Evolutionary conservation across 345 rosid genomes (phyloP).

Genomic region (Capsella bursapastoris): DNA sequence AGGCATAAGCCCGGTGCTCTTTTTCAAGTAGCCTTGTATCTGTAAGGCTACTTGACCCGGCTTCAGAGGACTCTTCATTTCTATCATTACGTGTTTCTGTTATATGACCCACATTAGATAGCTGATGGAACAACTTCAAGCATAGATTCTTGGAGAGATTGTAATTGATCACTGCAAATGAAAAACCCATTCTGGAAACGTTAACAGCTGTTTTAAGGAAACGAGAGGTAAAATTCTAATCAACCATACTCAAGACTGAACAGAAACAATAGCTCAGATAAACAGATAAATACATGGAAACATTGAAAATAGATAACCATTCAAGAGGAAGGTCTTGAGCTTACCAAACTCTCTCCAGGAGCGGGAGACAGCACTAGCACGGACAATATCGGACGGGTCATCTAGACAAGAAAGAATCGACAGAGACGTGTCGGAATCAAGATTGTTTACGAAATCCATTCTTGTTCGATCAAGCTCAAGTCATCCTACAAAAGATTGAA

Average conservation of each 20-base stretch:
- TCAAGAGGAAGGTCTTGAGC: constrained; percentile 26
- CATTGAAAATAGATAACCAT: background rate
- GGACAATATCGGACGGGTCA: constrained; percentile 72
- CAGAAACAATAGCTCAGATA: background rate
- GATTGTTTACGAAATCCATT: constrained; percentile 60
- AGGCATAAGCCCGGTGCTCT: constrained; percentile 78
- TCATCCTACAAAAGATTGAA: constrained; percentile 14
- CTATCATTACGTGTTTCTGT: constrained; percentile 39
- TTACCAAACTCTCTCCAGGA: constrained; percentile 76
- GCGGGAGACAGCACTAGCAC: constrained; percentile 68
- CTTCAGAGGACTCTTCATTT: constrained; percentile 46
- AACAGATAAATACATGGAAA: background rate
- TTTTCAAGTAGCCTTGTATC: constrained; percentile 54
- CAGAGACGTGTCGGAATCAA: constrained; percentile 53
- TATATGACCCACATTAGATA: constrained; percentile 56
- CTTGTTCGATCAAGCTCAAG: background rate
- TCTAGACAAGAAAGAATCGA: constrained; percentile 59
- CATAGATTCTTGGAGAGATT: constrained; percentile 72
- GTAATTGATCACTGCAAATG: constrained; percentile 34
- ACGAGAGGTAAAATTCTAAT: background rate
- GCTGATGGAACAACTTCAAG: constrained; percentile 66
- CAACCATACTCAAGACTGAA: constrained; percentile 1
- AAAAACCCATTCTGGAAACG: background rate
- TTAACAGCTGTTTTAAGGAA: background rate
- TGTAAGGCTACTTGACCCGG: constrained; percentile 54